Evolutionary conservation across 305 asterid species (phyloP), one percentile per base, ranked within the genome.

Genomic region (Fraxinus angustifolia): DNA sequence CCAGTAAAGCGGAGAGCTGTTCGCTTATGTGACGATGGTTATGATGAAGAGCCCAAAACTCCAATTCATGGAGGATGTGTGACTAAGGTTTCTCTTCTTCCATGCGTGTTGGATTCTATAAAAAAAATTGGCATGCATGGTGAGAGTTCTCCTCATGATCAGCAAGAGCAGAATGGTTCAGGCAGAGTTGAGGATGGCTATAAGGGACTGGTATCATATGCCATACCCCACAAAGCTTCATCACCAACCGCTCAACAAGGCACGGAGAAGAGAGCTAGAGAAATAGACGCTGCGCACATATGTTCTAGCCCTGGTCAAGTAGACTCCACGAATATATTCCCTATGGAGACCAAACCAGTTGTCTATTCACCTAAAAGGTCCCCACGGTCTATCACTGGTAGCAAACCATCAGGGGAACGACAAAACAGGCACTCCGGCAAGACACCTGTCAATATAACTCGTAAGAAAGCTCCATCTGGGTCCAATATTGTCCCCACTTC

Each of bases 31-130:
- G 96, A 88, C 67, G 95, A 90, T 53, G 96, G 87, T 2, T 92
- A 87, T 75, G 96, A 90, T 77, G 98, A 91, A 79, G 90, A 84
- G 78, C 94, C 97, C 75, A 95, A 91, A 90, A 95, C 98, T 83
- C 98, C 98, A 7, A 80, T 95, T 83, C 98, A 95, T 77, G 98
- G 92, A 88, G 93, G 97, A 78, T 78, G 87, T 82, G 76, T 85
- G 21, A 88, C 83, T 53, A 92, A 86, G 87, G 89, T 70, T 78
- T 83, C 88, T 73, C 85, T 82, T 38, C 72, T 42, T 65, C 81
- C 87, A 73, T 84, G 72, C 2, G 78, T 53, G 62, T 78, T 88
- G 79, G 89, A 82, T 82, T 85, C 88, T 73, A 78, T 70, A 65
- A 88, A 84, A 86, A 86, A 82, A 85, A 80, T 79, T 82, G 89